phyloP scores from a whole-genome alignment of 2,329 filamentous ascomycete species.

The Dryadomyces quercus-mongolicae region DNA sequence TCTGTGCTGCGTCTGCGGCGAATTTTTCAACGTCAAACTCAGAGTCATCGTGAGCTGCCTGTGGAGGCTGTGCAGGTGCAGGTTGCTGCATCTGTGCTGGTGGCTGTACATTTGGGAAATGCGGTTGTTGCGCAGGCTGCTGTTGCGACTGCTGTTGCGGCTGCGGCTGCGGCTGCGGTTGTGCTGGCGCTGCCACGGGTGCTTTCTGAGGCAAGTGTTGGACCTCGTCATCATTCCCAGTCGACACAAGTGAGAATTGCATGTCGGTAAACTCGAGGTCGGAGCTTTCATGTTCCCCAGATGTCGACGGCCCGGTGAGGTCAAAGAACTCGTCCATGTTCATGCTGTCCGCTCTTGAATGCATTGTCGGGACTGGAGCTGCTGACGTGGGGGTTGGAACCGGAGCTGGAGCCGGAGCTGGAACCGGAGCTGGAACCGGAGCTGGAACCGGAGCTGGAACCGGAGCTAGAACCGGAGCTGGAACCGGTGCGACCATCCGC shows the following conservation, averaged over 20 bases:
- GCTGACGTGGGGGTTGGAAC: too few species aligned
- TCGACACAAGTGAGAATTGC: slow-evolving; percentile 40
- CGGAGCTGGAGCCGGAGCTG: slow-evolving; percentile 5
- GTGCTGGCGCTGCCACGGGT: background rate
- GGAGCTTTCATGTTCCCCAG: slow-evolving; percentile 14
- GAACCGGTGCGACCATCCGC: slow-evolving; percentile 1
- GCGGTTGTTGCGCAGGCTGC: background rate
- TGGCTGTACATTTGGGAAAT: too few species aligned
- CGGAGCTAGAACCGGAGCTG: slow-evolving; percentile 15
- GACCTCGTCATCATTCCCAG: slow-evolving; percentile 10
- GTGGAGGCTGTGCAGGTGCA: background rate
- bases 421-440: slow-evolving; percentile 4
- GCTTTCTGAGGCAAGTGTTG: slow-evolving; percentile 7
- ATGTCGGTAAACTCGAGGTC: slow-evolving; percentile 43
- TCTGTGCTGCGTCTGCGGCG: slow-evolving; percentile 18
- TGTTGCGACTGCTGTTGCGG: background rate
- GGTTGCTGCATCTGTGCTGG: background rate
- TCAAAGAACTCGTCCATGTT: slow-evolving; percentile 9
- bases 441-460: slow-evolving; percentile 6
- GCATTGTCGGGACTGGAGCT: slow-evolving; percentile 10
- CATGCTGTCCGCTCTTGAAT: slow-evolving; percentile 5
- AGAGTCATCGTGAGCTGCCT: slow-evolving; percentile 16
- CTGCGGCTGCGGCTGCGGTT: background rate
- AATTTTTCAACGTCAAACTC: slow-evolving; percentile 35
- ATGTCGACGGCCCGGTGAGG: slow-evolving; percentile 5